Conservation (phyloP, 2,329 filamentous ascomycete species). For the Fusarium denticulatum region DNA sequence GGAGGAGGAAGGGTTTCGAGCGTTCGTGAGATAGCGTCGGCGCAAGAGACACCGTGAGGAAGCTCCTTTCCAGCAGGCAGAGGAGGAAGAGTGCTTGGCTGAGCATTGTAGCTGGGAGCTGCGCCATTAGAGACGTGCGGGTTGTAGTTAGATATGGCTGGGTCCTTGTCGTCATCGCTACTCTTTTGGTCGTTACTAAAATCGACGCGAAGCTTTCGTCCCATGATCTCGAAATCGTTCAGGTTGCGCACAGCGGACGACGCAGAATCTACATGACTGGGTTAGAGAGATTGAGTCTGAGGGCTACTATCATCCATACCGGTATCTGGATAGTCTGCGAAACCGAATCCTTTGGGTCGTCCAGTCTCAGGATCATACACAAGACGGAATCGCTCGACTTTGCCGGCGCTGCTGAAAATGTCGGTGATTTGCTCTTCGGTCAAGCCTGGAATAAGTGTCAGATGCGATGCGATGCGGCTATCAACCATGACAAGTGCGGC, state of each 20-base stretch:
- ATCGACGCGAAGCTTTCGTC: constrained; percentile 91
- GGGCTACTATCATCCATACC: constrained; percentile 60
- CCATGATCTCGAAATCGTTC: constrained; percentile 95
- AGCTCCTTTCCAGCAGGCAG: constrained; percentile 87
- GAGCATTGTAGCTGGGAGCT: constrained; percentile 46
- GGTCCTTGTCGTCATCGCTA: constrained; percentile 62
- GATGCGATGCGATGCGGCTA: constrained; percentile 15
- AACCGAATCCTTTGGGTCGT: constrained; percentile 94
- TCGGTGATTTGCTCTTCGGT: constrained; percentile 97
- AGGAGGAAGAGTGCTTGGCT: constrained; percentile 72
- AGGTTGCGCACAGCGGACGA: constrained; percentile 94
- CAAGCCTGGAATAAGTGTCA: constrained; percentile 69
- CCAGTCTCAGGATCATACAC: constrained; percentile 97
- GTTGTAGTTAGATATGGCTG: constrained; percentile 39
- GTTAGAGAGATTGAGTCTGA: constrained; percentile 25
- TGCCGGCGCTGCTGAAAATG: constrained; percentile 89
- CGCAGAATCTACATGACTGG: constrained; percentile 68
- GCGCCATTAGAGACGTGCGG: constrained; percentile 48
- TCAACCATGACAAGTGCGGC: background rate
- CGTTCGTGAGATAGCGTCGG: constrained; percentile 92
- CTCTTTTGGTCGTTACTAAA: constrained; percentile 92
- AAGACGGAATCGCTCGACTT: constrained; percentile 89
- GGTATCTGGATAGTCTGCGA: constrained; percentile 92
- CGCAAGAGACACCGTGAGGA: constrained; percentile 81
- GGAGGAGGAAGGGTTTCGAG: constrained; percentile 85